phyloP scores from a whole-genome alignment of 2,329 filamentous ascomycete species.

The Diaporthe ampelina region DNA sequence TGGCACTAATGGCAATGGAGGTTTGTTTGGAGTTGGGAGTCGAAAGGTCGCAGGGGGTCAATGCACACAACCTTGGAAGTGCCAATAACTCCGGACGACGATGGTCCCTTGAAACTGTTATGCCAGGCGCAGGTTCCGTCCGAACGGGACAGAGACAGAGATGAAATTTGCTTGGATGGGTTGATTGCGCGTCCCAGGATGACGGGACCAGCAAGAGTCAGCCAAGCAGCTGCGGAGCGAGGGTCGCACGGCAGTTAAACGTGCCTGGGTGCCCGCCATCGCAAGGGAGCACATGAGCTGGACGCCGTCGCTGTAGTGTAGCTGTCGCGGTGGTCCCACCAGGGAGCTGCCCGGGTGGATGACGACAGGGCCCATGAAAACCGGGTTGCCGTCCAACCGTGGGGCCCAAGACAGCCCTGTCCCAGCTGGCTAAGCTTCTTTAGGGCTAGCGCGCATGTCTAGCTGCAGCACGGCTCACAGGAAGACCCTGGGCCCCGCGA shows the following conservation, averaged over 20 bases:
- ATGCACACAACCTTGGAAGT: neutral
- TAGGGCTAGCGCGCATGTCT: neutral
- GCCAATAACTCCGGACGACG: slow-evolving; percentile 3
- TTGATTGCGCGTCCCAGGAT: slow-evolving; percentile 29
- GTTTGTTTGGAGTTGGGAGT: neutral
- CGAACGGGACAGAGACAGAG: neutral
- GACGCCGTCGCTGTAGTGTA: neutral
- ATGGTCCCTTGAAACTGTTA: slow-evolving; percentile 8
- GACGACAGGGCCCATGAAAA: slow-evolving; percentile 28
- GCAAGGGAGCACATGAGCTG: neutral
- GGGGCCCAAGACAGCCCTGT: slow-evolving; percentile 19
- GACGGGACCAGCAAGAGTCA: slow-evolving; percentile 11
- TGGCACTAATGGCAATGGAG: neutral
- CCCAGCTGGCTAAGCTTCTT: neutral
- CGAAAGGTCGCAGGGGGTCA: neutral
- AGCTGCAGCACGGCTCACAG: slow-evolving; percentile 14
- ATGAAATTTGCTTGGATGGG: slow-evolving; percentile 13
- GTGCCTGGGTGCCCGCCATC: slow-evolving; percentile 16
- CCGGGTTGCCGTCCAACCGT: slow-evolving; percentile 30
- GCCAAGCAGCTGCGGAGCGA: slow-evolving; percentile 21
- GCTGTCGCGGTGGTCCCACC: slow-evolving; percentile 20
- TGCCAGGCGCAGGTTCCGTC: slow-evolving; percentile 22
- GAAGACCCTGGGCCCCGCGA: slow-evolving; percentile 1
- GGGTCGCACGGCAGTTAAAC: slow-evolving; percentile 33
- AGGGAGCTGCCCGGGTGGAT: slow-evolving; percentile 24